Evolutionary conservation across 2,329 filamentous ascomycete genomes (phyloP).

Genomic region (Claviceps arundinis): DNA sequence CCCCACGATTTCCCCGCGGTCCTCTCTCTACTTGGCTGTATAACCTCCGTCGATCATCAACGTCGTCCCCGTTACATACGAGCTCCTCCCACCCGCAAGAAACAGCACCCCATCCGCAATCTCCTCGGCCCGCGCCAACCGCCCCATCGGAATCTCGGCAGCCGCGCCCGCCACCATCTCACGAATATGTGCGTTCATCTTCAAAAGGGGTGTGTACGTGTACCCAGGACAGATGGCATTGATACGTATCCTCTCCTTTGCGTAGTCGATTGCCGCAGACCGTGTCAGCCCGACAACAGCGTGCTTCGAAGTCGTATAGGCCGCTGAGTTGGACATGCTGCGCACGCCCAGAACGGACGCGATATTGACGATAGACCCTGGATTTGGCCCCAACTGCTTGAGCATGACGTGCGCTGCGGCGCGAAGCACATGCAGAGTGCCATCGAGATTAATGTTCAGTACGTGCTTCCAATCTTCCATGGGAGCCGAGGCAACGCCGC

Average conservation of each 20-base stretch:
- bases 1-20: too few species aligned
- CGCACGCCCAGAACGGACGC: slow-evolving; percentile 32
- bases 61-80: slow-evolving; percentile 36
- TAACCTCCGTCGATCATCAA: slow-evolving; percentile 35
- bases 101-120: slow-evolving; percentile 39
- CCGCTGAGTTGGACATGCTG: slow-evolving; percentile 22
- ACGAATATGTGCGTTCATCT: slow-evolving; percentile 4
- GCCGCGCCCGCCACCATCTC: not conserved
- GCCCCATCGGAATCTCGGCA: slow-evolving; percentile 27
- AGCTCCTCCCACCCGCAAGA: slow-evolving; percentile 37
- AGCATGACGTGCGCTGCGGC: slow-evolving; percentile 7
- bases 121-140: slow-evolving; percentile 35
- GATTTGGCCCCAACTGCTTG: not conserved
- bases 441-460: slow-evolving; percentile 28
- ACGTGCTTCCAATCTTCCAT: slow-evolving; percentile 26
- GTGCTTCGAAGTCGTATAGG: slow-evolving; percentile 40
- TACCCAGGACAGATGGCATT: slow-evolving; percentile 48
- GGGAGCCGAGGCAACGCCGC: slow-evolving; percentile 19
- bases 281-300: slow-evolving; percentile 40
- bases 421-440: slow-evolving; percentile 28
- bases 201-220: slow-evolving; percentile 27
- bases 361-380: not conserved
- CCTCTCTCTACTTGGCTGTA: slow-evolving; percentile 9
- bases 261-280: slow-evolving; percentile 40
- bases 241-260: slow-evolving; percentile 37